A percentile compares a stretch with the other conserved stretches of the same genome.
phyloP scores from a whole-genome alignment of 2,329 filamentous ascomycete species.

The Botrytis byssoidea region DNA sequence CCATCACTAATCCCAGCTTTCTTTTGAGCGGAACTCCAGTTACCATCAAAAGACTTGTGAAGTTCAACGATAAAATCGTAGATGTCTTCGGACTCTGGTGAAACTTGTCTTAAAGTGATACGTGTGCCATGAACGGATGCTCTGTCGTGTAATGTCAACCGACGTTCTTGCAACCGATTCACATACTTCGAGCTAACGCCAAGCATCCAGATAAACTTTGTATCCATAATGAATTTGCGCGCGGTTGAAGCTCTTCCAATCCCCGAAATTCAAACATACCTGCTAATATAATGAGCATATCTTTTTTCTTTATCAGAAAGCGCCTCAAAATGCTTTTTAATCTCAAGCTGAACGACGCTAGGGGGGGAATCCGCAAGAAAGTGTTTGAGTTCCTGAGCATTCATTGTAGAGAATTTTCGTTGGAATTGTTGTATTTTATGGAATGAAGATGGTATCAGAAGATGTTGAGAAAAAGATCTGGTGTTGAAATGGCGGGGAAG shows the following conservation, averaged over 20 bases:
- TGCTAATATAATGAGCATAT: constrained; percentile 88
- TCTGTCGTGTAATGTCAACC: constrained; percentile 44
- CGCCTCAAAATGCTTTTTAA: constrained; percentile 88
- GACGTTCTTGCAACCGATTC: constrained; percentile 18
- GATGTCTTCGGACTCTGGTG: constrained; percentile 76
- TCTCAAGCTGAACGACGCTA: constrained; percentile 80
- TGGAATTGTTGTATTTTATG: constrained; percentile 30
- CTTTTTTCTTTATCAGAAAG: constrained; percentile 74
- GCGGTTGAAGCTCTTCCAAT: neutral
- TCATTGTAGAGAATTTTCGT: constrained; percentile 45
- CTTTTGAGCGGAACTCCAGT: constrained; percentile 67
- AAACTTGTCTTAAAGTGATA: constrained; percentile 77
- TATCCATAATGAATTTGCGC: neutral
- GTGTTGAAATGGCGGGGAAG: constrained; percentile 10
- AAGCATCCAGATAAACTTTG: neutral
- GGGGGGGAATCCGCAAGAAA: constrained; percentile 92
- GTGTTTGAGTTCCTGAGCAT: constrained; percentile 62
- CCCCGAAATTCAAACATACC: constrained; percentile 47
- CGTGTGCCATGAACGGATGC: constrained; percentile 75
- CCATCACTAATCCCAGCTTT: constrained; percentile 63
- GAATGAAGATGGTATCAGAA: constrained; percentile 22
- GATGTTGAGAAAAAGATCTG: constrained; percentile 7
- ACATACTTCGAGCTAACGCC: neutral
- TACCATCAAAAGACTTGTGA: constrained; percentile 62
- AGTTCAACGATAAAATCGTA: constrained; percentile 78